Percentiles rank a stretch among this genome's conserved stretches.
These are phyloP conservation scores for Eremomyces bilateralis DNA, from an alignment of 495 filamentous ascomycete genomes.

Conservation along the genomic window DNA sequence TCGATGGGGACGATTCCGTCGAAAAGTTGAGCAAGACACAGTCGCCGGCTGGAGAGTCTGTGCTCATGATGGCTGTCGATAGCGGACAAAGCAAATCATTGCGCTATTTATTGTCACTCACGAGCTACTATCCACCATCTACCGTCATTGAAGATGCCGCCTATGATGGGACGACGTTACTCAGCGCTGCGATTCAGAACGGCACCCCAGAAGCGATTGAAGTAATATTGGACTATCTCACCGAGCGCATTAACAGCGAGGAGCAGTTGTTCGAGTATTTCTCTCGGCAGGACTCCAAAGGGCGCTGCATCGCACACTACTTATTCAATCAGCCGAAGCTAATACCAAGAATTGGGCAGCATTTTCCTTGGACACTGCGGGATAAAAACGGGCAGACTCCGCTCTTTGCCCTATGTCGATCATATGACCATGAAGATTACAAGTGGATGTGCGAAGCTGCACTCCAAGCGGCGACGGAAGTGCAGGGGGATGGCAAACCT, in stretches of 20 bases:
- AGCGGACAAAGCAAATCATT: conserved; percentile 45
- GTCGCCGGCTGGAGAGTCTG: conserved; percentile 58
- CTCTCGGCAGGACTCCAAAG: conserved; percentile 53
- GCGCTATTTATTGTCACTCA: conserved; percentile 53
- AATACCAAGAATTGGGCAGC: conserved; percentile 45
- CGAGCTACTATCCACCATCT: conserved; percentile 45
- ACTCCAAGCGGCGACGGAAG: conserved; percentile 45
- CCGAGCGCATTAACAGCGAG: conserved; percentile 26
- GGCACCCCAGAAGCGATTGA: conserved; percentile 56
- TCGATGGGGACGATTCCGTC: conserved; percentile 71
- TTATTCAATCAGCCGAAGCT: conserved; percentile 80
- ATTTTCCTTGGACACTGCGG: conserved; percentile 72
- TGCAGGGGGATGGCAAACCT: conserved; percentile 55
- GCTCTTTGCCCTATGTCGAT: conserved; percentile 79
- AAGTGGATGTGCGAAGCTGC: conserved; percentile 63
- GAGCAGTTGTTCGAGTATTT: conserved; percentile 41
- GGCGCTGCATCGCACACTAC: conserved; percentile 81
- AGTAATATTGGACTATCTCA: conserved; percentile 45
- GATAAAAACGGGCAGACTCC: conserved; percentile 96
- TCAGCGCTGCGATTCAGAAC: conserved; percentile 86
- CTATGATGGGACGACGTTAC: conserved; percentile 67
- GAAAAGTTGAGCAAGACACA: conserved; percentile 66
- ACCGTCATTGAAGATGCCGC: conserved; percentile 63
- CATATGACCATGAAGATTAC: conserved; percentile 85
- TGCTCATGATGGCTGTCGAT: conserved; percentile 93